phyloP scores from a whole-genome alignment of 169 alveolate genomes.

The Toxoplasma gondii region DNA sequence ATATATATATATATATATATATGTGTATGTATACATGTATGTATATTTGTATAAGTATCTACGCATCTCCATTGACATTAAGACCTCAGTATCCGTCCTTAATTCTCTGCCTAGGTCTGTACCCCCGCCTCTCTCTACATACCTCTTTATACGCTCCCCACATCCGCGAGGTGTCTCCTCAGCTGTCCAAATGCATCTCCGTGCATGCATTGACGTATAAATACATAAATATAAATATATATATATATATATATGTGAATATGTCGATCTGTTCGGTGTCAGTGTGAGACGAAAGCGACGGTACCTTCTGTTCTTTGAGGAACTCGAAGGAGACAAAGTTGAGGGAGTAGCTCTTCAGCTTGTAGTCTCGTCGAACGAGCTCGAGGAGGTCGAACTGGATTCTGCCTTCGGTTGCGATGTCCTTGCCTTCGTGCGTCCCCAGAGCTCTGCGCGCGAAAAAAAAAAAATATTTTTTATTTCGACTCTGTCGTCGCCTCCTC shows the following conservation, averaged over 20 bases:
- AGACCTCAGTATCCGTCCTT: neutral
- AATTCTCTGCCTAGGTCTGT: too few relatives aligned
- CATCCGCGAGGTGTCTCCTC: too few relatives aligned
- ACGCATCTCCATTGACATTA: neutral
- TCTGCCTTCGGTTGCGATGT: slow-evolving; percentile 91
- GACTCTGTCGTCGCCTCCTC: too few relatives aligned
- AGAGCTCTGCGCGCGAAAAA: slow-evolving; percentile 28
- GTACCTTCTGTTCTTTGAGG: slow-evolving; percentile 94
- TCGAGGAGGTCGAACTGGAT: slow-evolving; percentile 96
- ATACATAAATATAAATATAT: too few relatives aligned
- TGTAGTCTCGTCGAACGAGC: slow-evolving; percentile 96
- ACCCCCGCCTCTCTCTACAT: too few relatives aligned
- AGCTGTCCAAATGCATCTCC: too few relatives aligned
- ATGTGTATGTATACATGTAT: neutral
- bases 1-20: too few relatives aligned
- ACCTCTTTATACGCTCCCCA: too few relatives aligned
- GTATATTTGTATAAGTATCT: neutral
- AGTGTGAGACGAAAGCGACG: neutral
- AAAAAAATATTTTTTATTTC: too few relatives aligned
- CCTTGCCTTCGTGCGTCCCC: slow-evolving; percentile 70
- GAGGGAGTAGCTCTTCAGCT: slow-evolving; percentile 95
- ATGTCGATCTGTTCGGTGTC: neutral
- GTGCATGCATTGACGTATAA: too few relatives aligned
- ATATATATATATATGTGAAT: neutral
- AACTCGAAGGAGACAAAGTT: slow-evolving; percentile 97